Base-by-base conservation (phyloP, 768 basidiomycete genomes). In the Termitomyces sp. region DNA sequence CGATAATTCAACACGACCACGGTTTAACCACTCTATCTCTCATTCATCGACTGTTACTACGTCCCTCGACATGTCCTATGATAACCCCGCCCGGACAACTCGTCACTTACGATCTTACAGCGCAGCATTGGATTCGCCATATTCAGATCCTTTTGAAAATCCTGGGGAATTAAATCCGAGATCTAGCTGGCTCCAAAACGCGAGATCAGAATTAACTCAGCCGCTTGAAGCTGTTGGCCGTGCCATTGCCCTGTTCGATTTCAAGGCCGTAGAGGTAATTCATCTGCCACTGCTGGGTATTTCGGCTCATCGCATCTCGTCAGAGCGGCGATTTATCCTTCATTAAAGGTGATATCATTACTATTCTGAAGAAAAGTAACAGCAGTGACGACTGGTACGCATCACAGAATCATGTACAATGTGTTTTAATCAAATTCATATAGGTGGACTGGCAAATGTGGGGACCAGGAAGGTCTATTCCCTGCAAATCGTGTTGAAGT, bases 401-500 rank as follows among this genome's bases (percentile, higher is more conserved):
- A 51, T 42, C 43, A 39, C 18, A 20, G 24, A 53, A 5, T 52
- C 46, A 29, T 3, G 1, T 41, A 5, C 37, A 44, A 5, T 36
- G 20, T 34, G 20, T 24, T 0, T 27, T 29, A 54, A 53, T 46
- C 47, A 24, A 55, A 37, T 41, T 51, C 10, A n/a, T 26, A 16
- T 57, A 90, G 88, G 88, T 92, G 90, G 90, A 86, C 77, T 14
- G 90, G 90, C n/a, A 86, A 81, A 65, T 59, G 85, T 2, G 71
- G 80, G 22, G 79, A 78, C 16, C 69, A 76, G 39, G 74, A 81
- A 61, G 91, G 91, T 0, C 80, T 87, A 46, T 92, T 93, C 69
- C 90, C 90, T 34, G 90, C 90, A 16, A 92, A 92, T 68, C 90
- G 90, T 64, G 87, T 91, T n/a, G 87, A 90, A 66, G 69, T 90